A percentile compares a stretch with the other conserved stretches of the same genome.
These are phyloP conservation scores for Oleoguttula mirabilis DNA, from an alignment of 495 filamentous ascomycete genomes.

Conservation along the genomic window DNA sequence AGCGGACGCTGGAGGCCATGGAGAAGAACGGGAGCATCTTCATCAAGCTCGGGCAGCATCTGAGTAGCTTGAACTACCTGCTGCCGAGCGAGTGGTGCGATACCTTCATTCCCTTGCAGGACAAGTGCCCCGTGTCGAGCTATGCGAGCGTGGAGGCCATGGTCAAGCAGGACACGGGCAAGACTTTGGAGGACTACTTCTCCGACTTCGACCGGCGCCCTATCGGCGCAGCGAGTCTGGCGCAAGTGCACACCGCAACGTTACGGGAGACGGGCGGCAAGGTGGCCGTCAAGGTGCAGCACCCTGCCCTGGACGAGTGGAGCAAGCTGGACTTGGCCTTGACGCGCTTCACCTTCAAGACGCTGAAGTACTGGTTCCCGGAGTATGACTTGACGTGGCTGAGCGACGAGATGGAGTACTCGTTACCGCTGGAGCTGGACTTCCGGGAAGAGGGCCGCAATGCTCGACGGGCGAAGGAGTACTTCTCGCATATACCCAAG, in stretches of 20 bases:
- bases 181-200: slow-evolving; percentile 69
- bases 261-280: slow-evolving; percentile 71
- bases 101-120: slow-evolving; percentile 92
- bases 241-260: slow-evolving; percentile 88
- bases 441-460: slow-evolving; percentile 81
- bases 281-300: slow-evolving; percentile 97
- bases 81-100: slow-evolving; percentile 89
- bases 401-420: slow-evolving; percentile 80
- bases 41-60: slow-evolving; percentile 93
- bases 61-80: slow-evolving; percentile 94
- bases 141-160: slow-evolving; percentile 77
- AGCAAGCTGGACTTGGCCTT: slow-evolving; percentile 76
- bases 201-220: slow-evolving; percentile 65
- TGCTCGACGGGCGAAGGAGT: slow-evolving; percentile 60
- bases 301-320: slow-evolving; percentile 85
- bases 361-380: slow-evolving; percentile 84
- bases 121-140: slow-evolving; percentile 87
- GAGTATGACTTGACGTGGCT: slow-evolving; percentile 97
- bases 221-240: slow-evolving; percentile 85
- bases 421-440: slow-evolving; percentile 81
- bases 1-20: slow-evolving; percentile 70
- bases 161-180: slow-evolving; percentile 73
- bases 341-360: slow-evolving; percentile 79
- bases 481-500: slow-evolving; percentile 60
- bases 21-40: slow-evolving; percentile 97